Evolutionary conservation across 2,329 filamentous ascomycete genomes (phyloP).

Genomic region (Arthrobotrys sphaeroides): DNA sequence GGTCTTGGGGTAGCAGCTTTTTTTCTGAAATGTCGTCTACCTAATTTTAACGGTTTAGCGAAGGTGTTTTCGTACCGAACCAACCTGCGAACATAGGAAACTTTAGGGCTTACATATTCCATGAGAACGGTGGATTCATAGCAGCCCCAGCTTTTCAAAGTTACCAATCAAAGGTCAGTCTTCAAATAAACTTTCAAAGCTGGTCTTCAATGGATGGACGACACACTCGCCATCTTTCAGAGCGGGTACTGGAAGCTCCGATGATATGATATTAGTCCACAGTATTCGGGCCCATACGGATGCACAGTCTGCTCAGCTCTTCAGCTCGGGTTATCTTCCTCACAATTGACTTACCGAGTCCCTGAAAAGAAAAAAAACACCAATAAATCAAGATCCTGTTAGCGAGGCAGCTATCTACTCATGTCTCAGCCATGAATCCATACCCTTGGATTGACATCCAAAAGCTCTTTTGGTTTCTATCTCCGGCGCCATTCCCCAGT

Average conservation of each 20-base stretch:
- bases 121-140: constrained; percentile 83
- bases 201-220: background rate
- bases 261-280: constrained; percentile 15
- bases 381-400: constrained; percentile 11
- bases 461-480: constrained; percentile 72
- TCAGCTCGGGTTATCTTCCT: constrained; percentile 61
- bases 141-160: constrained; percentile 71
- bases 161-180: constrained; percentile 17
- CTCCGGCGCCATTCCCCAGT: constrained; percentile 21
- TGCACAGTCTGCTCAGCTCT: constrained; percentile 10
- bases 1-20: constrained; percentile 72
- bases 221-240: constrained; percentile 71
- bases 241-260: constrained; percentile 70
- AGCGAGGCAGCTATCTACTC: constrained; percentile 6
- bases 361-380: constrained; percentile 16
- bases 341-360: constrained; percentile 37
- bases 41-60: constrained; percentile 60
- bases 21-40: constrained; percentile 76
- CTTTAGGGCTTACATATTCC: constrained; percentile 75
- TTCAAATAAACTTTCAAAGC: background rate
- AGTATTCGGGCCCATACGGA: too few relatives aligned
- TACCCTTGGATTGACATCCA: constrained; percentile 76
- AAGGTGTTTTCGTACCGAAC: constrained; percentile 1
- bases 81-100: background rate
- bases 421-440: constrained; percentile 42